Evolutionary conservation across 441 rosid species (phyloP).

Genomic region (Sinapis alba): DNA sequence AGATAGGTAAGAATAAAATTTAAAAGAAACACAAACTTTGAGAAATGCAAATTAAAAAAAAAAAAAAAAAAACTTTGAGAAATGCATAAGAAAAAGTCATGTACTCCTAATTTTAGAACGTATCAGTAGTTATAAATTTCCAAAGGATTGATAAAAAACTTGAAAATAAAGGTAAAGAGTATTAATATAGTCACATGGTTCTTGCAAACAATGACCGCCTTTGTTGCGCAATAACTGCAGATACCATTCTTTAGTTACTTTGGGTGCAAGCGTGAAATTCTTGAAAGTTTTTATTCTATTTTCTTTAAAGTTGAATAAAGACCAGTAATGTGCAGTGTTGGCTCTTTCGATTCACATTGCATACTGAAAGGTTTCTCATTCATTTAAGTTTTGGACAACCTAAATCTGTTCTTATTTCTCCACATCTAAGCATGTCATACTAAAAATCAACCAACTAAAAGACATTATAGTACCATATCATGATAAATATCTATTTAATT

Average conservation of each 20-base stretch:
- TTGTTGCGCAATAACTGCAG: slow-evolving; percentile 32
- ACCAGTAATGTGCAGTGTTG: slow-evolving; percentile 29
- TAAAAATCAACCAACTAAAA: too few relatives aligned
- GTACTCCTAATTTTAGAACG: not conserved
- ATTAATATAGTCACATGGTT: slow-evolving; percentile 38
- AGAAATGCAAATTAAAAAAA: too few relatives aligned
- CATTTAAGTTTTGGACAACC: not conserved
- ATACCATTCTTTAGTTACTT: slow-evolving; percentile 16
- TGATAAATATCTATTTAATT: too few relatives aligned
- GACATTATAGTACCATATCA: too few relatives aligned
- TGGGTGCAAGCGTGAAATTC: slow-evolving; percentile 23
- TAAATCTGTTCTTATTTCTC: too few relatives aligned
- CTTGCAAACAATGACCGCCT: slow-evolving; percentile 36
- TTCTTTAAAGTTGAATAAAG: not conserved
- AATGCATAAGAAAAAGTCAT: not conserved
- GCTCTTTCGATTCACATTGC: slow-evolving; percentile 6
- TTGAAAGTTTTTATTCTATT: slow-evolving; percentile 8
- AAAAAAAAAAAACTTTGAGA: too few relatives aligned
- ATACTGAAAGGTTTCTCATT: not conserved
- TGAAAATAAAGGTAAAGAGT: slow-evolving; percentile 16
- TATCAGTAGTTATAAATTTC: not conserved
- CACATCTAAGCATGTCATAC: too few relatives aligned
- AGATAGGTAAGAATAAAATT: not conserved
- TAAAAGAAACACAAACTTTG: not conserved
- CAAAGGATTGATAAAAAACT: slow-evolving; percentile 5